Conservation (phyloP, 306 rosid genomes). For the Lotus japonicus region DNA sequence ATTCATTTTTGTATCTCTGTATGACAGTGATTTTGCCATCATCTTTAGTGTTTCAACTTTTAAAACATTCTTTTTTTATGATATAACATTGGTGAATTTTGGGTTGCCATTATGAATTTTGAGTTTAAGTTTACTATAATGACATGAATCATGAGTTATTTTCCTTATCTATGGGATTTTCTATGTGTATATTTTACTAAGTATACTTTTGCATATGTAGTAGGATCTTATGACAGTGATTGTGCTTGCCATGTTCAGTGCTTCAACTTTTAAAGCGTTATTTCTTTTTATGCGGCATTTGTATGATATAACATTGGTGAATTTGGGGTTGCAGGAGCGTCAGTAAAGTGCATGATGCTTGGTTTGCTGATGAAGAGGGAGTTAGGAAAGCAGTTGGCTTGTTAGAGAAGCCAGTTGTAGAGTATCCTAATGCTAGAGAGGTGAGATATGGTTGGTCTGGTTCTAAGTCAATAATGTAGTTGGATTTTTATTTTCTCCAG, state of each 20-base stretch:
- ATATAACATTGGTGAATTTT: no score
- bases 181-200: no score
- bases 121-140: no score
- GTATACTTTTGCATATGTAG: no score
- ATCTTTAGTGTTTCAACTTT: neutral
- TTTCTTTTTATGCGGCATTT: neutral
- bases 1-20: neutral
- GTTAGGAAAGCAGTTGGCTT: slow-evolving; percentile 63
- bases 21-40: neutral
- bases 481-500: slow-evolving; percentile 5
- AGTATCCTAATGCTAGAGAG: slow-evolving; percentile 32
- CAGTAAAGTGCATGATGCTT: slow-evolving; percentile 66
- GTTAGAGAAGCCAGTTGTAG: slow-evolving; percentile 44
- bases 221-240: no score
- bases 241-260: neutral
- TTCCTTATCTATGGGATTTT: no score
- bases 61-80: neutral
- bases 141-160: no score
- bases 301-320: neutral
- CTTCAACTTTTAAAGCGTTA: neutral
- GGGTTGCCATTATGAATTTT: no score
- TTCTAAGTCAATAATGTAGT: neutral
- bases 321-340: slow-evolving; percentile 45
- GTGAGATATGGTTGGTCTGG: slow-evolving; percentile 23
- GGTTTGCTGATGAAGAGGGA: slow-evolving; percentile 73